Conservation (phyloP, 352 stramenopile genomes). For the Halophytophthora polymorphica region DNA sequence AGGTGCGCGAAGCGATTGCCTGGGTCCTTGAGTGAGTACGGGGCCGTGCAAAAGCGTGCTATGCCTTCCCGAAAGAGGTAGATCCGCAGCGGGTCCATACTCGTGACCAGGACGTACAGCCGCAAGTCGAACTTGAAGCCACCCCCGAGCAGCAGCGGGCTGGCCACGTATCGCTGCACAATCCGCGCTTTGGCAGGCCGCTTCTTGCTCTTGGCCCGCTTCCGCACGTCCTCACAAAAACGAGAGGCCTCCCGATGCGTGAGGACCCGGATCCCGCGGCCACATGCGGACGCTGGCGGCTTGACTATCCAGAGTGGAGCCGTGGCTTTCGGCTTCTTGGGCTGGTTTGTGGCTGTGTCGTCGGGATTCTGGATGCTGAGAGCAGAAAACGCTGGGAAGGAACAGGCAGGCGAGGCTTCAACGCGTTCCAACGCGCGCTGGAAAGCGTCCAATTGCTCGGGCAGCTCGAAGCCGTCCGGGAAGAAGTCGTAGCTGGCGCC, state of each 20-base stretch:
- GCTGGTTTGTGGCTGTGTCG: slow-evolving; percentile 4
- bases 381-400: slow-evolving; percentile 6
- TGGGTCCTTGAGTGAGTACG: slow-evolving; percentile 66
- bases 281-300: slow-evolving; percentile 82
- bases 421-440: slow-evolving; percentile 45
- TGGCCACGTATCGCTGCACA: slow-evolving; percentile 76
- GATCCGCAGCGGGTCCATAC: slow-evolving; percentile 77
- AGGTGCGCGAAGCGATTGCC: slow-evolving; percentile 67
- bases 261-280: slow-evolving; percentile 83
- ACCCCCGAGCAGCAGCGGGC: slow-evolving; percentile 61
- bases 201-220: slow-evolving; percentile 15
- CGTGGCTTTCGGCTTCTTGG: neutral
- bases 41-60: slow-evolving; percentile 74
- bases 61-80: slow-evolving; percentile 88
- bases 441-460: slow-evolving; percentile 63
- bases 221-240: slow-evolving; percentile 21
- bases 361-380: slow-evolving; percentile 2
- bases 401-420: slow-evolving; percentile 19
- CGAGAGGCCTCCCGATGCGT: slow-evolving; percentile 27
- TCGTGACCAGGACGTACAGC: slow-evolving; percentile 89
- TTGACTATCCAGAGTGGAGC: slow-evolving; percentile 85
- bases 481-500: slow-evolving; percentile 72
- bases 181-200: slow-evolving; percentile 39
- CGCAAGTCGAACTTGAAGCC: slow-evolving; percentile 88
- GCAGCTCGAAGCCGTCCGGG: slow-evolving; percentile 82